Conservation (phyloP, 179 eudicot species). For the Silene coronaria region DNA sequence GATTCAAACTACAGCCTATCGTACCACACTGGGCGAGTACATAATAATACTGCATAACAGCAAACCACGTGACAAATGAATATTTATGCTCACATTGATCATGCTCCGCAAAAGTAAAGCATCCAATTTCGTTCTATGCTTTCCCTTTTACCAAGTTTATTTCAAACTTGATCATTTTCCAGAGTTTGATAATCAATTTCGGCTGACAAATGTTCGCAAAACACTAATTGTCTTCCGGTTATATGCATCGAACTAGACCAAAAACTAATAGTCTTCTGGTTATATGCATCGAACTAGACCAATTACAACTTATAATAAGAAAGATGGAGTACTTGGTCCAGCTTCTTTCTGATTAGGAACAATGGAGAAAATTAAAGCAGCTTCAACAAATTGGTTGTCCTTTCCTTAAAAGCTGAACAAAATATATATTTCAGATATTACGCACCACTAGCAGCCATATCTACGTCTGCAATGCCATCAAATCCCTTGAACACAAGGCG, state of each 20-base stretch:
- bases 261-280: neutral
- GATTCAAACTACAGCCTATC: no score
- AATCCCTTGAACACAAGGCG: slow-evolving; percentile 76
- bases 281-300: neutral
- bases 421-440: slow-evolving; percentile 21
- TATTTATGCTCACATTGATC: no score
- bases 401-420: neutral
- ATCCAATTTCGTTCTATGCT: no score
- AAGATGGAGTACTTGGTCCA: slow-evolving; percentile 6
- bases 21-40: no score
- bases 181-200: neutral
- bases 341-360: neutral
- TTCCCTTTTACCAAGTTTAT: no score
- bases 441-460: slow-evolving; percentile 67
- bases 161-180: no score
- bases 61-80: no score
- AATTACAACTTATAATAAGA: neutral
- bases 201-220: neutral
- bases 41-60: no score
- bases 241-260: neutral
- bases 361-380: slow-evolving; percentile 1
- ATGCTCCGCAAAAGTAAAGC: no score
- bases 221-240: neutral
- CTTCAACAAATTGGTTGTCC: neutral
- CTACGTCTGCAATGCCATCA: slow-evolving; percentile 65